A percentile compares a stretch with the other conserved stretches of the same genome.
These are phyloP conservation scores for Penicillium alfredii DNA, from an alignment of 495 filamentous ascomycete species.

Conservation along the genomic window DNA sequence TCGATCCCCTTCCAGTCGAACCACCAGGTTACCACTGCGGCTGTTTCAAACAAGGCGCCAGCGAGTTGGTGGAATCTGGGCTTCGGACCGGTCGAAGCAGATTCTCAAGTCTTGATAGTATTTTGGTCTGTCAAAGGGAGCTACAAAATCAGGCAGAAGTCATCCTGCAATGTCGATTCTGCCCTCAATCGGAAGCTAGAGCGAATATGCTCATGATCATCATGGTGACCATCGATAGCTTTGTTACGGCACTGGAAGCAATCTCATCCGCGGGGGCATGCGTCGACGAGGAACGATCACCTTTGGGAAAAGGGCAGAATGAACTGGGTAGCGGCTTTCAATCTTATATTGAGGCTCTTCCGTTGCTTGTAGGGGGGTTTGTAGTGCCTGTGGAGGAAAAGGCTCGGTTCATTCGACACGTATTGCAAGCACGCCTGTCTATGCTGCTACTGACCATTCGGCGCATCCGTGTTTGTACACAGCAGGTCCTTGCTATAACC, in stretches of 20 bases:
- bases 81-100: slow-evolving; percentile 3
- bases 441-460: slow-evolving; percentile 24
- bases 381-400: slow-evolving; percentile 32
- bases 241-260: slow-evolving; percentile 26
- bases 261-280: slow-evolving; percentile 4
- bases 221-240: slow-evolving; percentile 30
- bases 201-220: slow-evolving; percentile 31
- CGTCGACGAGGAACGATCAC: not conserved
- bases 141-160: slow-evolving; percentile 26
- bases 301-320: slow-evolving; percentile 1
- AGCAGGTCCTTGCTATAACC: slow-evolving; percentile 17
- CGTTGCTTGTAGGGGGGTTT: slow-evolving; percentile 27
- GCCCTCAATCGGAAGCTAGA: slow-evolving; percentile 19
- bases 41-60: slow-evolving; percentile 11
- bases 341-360: slow-evolving; percentile 21
- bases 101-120: slow-evolving; percentile 24
- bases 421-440: slow-evolving; percentile 26
- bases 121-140: slow-evolving; percentile 25
- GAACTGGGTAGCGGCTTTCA: slow-evolving; percentile 17
- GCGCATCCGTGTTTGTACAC: slow-evolving; percentile 24
- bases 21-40: slow-evolving; percentile 1
- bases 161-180: slow-evolving; percentile 29
- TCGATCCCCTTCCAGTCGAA: not conserved
- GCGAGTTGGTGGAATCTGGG: slow-evolving; percentile 8
- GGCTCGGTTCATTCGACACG: slow-evolving; percentile 24